Base-by-base conservation (phyloP, 2,329 filamentous ascomycete species). In the Tolypocladium tundrense region DNA sequence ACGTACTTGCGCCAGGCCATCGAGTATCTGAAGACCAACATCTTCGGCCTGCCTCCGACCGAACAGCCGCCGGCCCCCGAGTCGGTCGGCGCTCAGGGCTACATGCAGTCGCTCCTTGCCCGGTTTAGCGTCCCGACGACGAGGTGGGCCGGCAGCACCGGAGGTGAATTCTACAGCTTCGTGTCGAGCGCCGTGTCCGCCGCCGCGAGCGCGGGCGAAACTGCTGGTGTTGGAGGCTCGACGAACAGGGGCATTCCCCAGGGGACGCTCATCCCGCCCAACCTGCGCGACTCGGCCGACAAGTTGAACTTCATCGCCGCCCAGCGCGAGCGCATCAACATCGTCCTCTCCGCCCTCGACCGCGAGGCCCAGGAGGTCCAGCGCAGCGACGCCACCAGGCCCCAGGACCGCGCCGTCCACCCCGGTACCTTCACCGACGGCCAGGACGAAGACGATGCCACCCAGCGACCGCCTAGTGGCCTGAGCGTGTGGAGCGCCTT, bases 111-210 rank as follows among this genome's bases (percentile, higher is more conserved):
- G 45, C 81, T 97, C 42, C 86, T 97, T 59, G 88, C 89, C 50
- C 84, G 92, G 61, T 97, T 97, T 77, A 90, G 86, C 70, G 83
- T 97, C 65, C 91, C 93, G 14, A 76, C 82, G 43, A 86, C 88
- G 4, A 75, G 86, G 56, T 82, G 83, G 69, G 74, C 79, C 53
- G 74, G 74, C 56, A 70, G 73, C 60, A 68, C 74, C 1, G 77
- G 77, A 13, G 72, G 73, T 53, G 91, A 96, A 66, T 85, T 96
- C 69, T 94, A 91, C 70, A 86, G 82, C 60, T 73, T 95, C 41
- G 80, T 97, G 19, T 85, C 88, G 43, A 85, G 86, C 24, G 90
- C 89, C 19, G 82, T 96, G 45, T 82, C 84, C 37, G 81, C 84
- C 3, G 83, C 85, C 14, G 77, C 82, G 1, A 75, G 77, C 37